These are phyloP conservation scores for Candida yuanshanica DNA, from an alignment of 805 yeast genomes.

Conservation along the genomic window DNA sequence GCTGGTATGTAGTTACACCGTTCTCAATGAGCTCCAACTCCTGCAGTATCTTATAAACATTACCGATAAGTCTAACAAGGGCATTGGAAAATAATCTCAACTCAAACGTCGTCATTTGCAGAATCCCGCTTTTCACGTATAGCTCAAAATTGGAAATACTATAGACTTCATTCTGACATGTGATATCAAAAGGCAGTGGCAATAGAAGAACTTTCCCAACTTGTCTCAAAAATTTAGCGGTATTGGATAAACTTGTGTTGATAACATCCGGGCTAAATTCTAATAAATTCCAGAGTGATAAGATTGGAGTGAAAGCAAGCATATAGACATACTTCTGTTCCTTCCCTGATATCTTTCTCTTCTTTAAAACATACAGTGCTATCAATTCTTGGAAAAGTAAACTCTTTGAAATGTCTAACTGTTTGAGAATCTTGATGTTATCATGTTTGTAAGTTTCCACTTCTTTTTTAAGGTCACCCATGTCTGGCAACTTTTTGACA, in stretches of 20 bases:
- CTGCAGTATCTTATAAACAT: conserved; percentile 10
- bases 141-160: conserved; percentile 5
- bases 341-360: conserved; percentile 12
- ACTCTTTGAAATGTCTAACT: conserved; percentile 18
- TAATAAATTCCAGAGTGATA: conserved; percentile 11
- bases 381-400: conserved; percentile 22
- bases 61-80: conserved; percentile 11
- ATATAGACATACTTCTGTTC: conserved; percentile 8
- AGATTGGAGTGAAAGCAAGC: conserved; percentile 20
- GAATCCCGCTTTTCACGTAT: conserved; percentile 7
- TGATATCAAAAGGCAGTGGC: conserved; percentile 12
- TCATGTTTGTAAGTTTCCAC: conserved; percentile 6
- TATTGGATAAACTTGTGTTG: conserved; percentile 14
- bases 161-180: not conserved
- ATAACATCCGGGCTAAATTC: conserved; percentile 16
- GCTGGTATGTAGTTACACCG: conserved; percentile 5
- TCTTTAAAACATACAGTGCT: conserved; percentile 15
- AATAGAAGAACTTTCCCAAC: conserved; percentile 13
- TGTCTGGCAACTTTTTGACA: not conserved
- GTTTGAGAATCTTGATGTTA: conserved; percentile 14
- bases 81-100: conserved; percentile 9
- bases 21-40: conserved; percentile 10
- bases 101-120: conserved; percentile 15
- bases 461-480: not conserved
- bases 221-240: conserved; percentile 15